These are phyloP conservation scores for Colletotrichum sp. DNA, from an alignment of 2,329 filamentous ascomycete species.

Conservation along the genomic window DNA sequence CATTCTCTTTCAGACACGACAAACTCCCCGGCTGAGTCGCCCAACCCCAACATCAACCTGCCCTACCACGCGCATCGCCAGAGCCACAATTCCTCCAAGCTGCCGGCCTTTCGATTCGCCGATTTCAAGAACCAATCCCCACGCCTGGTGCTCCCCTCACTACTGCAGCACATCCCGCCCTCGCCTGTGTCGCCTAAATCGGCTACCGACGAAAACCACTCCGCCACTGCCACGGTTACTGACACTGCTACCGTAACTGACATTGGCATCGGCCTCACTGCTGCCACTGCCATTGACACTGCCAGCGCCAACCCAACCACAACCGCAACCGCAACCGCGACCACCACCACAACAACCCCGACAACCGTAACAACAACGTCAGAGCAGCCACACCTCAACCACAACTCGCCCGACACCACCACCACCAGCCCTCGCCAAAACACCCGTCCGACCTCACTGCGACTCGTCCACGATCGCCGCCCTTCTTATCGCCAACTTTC, in stretches of 20 bases:
- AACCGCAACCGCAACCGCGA: not conserved
- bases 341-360: not conserved
- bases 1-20: not conserved
- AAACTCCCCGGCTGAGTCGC: slow-evolving; percentile 12
- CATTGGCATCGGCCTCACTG: not conserved
- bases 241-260: not conserved
- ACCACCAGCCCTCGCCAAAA: slow-evolving; percentile 7
- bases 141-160: slow-evolving; percentile 28
- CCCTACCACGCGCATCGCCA: slow-evolving; percentile 57
- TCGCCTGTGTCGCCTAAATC: slow-evolving; percentile 43
- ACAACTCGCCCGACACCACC: not conserved
- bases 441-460: slow-evolving; percentile 2
- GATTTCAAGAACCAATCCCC: slow-evolving; percentile 43
- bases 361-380: slow-evolving; percentile 15
- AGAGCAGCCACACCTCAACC: slow-evolving; percentile 14
- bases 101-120: slow-evolving; percentile 60
- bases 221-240: not conserved
- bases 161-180: slow-evolving; percentile 41
- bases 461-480: slow-evolving; percentile 5
- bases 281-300: not conserved
- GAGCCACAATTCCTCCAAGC: slow-evolving; percentile 59
- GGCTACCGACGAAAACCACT: slow-evolving; percentile 27
- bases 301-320: not conserved
- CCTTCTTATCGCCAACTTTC: slow-evolving; percentile 20
- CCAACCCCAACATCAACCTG: slow-evolving; percentile 19